These are phyloP conservation scores for Coemansia sp. DNA, from an alignment of 192 early-diverging fungal species.

Conservation along the genomic window DNA sequence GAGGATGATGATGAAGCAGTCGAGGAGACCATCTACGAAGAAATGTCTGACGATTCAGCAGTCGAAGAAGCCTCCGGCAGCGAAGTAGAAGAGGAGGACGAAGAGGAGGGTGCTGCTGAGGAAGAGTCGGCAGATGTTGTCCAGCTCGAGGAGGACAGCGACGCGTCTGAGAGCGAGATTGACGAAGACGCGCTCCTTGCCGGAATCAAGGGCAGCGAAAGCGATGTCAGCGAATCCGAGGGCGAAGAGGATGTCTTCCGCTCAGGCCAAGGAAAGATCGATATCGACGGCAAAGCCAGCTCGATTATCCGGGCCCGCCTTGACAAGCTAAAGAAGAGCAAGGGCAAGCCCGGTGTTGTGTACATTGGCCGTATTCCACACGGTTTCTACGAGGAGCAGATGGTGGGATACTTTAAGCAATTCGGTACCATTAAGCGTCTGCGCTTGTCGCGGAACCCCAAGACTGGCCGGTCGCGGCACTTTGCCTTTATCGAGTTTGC, in stretches of 20 bases:
- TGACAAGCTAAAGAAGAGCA: constrained; percentile 9
- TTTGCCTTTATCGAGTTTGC: constrained; percentile 94
- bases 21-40: constrained; percentile 46
- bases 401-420: constrained; percentile 88
- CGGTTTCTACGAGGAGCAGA: constrained; percentile 93
- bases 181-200: constrained; percentile 46
- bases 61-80: constrained; percentile 27
- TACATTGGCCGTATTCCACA: constrained; percentile 93
- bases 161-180: constrained; percentile 23
- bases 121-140: constrained; percentile 21
- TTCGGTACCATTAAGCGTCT: constrained; percentile 83
- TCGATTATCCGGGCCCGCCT: constrained; percentile 8
- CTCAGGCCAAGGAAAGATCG: constrained; percentile 13
- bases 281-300: constrained; percentile 19
- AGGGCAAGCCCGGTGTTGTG: constrained; percentile 60
- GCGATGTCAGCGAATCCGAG: constrained; percentile 36
- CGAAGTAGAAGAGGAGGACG: constrained; percentile 21
- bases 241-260: constrained; percentile 23
- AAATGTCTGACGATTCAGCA: constrained; percentile 40
- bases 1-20: constrained; percentile 27
- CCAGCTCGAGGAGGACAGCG: constrained; percentile 13
- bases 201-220: constrained; percentile 38
- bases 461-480: constrained; percentile 90
- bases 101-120: constrained; percentile 1
- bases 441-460: constrained; percentile 83